phyloP scores from a whole-genome alignment of 2,329 filamentous ascomycete species.

The Cercospora sesami region DNA sequence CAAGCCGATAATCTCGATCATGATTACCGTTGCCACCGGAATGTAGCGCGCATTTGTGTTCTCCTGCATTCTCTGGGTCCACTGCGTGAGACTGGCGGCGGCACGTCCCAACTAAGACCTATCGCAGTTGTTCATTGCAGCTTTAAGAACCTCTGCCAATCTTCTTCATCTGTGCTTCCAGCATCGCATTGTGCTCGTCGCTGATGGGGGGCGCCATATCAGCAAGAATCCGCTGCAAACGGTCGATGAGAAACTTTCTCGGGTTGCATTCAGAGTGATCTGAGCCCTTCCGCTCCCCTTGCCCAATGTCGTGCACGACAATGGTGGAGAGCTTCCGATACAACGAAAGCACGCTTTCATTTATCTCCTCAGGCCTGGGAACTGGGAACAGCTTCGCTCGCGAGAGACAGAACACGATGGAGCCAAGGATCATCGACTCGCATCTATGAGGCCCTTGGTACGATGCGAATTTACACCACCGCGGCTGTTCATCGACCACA shows the following conservation, averaged over 20 bases:
- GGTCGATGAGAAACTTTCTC: conserved; percentile 18
- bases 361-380: conserved; percentile 2
- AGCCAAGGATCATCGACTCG: conserved; percentile 44
- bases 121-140: neutral
- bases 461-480: conserved; percentile 40
- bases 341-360: conserved; percentile 14
- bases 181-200: neutral
- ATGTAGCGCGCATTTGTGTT: too few species aligned
- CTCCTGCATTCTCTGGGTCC: too few species aligned
- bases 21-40: too few species aligned
- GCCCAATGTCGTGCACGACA: conserved; percentile 23
- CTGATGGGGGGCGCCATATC: conserved; percentile 5
- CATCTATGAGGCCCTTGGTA: conserved; percentile 42
- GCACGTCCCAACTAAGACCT: too few species aligned
- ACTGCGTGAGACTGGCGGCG: too few species aligned
- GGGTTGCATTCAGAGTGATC: conserved; percentile 22
- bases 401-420: conserved; percentile 40
- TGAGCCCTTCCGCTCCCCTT: conserved; percentile 12
- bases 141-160: neutral
- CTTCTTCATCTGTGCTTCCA: neutral
- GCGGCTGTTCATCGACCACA: conserved; percentile 21
- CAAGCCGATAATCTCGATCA: too few species aligned
- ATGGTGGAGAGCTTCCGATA: conserved; percentile 16
- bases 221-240: conserved; percentile 21
- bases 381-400: conserved; percentile 39